Evolutionary conservation across 139 green algal species (phyloP).

Genomic region (Asterochloris erici): DNA sequence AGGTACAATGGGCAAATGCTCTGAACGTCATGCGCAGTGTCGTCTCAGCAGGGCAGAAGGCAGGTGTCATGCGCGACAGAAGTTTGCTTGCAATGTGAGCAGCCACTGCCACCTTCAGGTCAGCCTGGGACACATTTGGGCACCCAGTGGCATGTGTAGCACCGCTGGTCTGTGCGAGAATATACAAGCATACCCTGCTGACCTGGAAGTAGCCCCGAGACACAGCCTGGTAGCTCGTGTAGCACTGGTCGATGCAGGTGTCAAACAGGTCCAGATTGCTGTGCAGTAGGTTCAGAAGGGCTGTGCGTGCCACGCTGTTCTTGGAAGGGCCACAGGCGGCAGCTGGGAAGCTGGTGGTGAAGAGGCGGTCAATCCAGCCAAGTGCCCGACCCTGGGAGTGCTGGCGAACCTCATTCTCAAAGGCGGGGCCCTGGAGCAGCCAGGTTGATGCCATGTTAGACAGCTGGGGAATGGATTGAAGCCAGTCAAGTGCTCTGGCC

Average conservation of each 20-base stretch:
- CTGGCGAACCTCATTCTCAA: slow-evolving; percentile 49
- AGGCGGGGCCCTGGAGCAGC: slow-evolving; percentile 45
- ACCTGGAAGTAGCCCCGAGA: slow-evolving; percentile 72
- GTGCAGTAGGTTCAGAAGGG: slow-evolving; percentile 57
- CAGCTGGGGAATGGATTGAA: no score
- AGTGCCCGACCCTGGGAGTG: slow-evolving; percentile 27
- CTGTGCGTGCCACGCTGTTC: slow-evolving; percentile 35
- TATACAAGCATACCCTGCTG: not conserved
- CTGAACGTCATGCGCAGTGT: no score
- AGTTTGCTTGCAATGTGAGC: no score
- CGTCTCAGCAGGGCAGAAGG: no score
- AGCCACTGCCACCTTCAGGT: no score
- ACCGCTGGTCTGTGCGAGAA: not conserved
- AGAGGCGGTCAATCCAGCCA: slow-evolving; percentile 51
- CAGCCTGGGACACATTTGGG: no score
- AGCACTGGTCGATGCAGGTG: slow-evolving; percentile 71
- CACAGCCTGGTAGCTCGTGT: slow-evolving; percentile 50
- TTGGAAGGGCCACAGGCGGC: slow-evolving; percentile 35
- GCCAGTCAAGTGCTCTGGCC: no score
- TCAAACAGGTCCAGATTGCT: slow-evolving; percentile 56
- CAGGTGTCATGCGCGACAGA: no score
- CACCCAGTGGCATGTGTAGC: no score
- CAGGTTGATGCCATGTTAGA: not conserved
- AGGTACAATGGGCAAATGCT: no score
- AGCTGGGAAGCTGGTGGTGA: slow-evolving; percentile 8